Conservation (phyloP, 2,329 filamentous ascomycete genomes). For the Cladorrhinum sp. region DNA sequence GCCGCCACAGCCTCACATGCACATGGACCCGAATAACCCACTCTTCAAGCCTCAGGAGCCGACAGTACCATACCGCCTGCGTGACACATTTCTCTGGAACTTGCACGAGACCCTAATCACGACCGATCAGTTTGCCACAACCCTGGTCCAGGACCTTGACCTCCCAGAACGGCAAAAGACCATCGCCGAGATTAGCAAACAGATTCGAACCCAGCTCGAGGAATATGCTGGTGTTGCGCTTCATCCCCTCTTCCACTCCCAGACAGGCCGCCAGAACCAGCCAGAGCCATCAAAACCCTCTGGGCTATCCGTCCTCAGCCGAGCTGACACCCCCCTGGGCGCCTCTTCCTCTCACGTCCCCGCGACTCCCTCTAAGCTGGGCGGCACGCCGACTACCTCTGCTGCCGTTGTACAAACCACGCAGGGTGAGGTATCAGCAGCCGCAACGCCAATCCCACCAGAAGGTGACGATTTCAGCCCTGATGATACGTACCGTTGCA, state of each 20-base stretch:
- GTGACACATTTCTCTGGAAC: slow-evolving; percentile 98
- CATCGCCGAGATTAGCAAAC: slow-evolving; percentile 80
- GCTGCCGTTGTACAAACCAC: slow-evolving; percentile 23
- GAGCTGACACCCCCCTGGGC: slow-evolving; percentile 55
- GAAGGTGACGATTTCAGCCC: slow-evolving; percentile 73
- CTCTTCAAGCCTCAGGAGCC: slow-evolving; percentile 77
- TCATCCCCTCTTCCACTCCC: slow-evolving; percentile 82
- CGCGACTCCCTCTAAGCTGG: slow-evolving; percentile 34
- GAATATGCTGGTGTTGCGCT: slow-evolving; percentile 94
- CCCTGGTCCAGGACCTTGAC: slow-evolving; percentile 88
- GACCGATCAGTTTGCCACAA: slow-evolving; percentile 91
- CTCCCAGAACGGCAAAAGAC: slow-evolving; percentile 70
- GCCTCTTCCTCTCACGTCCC: slow-evolving; percentile 50
- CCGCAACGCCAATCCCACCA: slow-evolving; percentile 60
- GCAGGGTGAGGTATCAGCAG: slow-evolving; percentile 59
- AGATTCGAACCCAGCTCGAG: slow-evolving; percentile 91
- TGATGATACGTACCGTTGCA: slow-evolving; percentile 91
- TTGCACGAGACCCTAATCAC: slow-evolving; percentile 91
- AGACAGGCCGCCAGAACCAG: slow-evolving; percentile 35
- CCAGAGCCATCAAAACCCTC: slow-evolving; percentile 32
- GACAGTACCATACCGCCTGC: slow-evolving; percentile 80
- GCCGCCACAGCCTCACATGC: slow-evolving; percentile 61
- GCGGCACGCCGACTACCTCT: slow-evolving; percentile 12
- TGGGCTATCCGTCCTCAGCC: slow-evolving; percentile 36
- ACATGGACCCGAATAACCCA: slow-evolving; percentile 69